Conservation (phyloP, 2,329 filamentous ascomycete genomes). For the Ophiostoma sp. region DNA sequence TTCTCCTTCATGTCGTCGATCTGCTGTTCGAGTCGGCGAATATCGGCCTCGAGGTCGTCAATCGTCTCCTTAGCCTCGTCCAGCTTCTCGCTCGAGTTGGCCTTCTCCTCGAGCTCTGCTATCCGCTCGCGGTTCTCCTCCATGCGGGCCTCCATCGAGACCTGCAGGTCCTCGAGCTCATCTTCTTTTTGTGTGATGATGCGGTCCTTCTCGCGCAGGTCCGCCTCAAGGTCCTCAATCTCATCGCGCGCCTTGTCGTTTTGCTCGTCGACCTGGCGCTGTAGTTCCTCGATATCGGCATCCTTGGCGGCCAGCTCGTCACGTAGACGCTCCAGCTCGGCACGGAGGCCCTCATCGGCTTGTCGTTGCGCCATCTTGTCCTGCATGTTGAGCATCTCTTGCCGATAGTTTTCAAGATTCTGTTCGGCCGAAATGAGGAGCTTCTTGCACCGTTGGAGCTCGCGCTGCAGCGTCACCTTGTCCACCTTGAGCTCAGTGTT, state of each 20-base stretch:
- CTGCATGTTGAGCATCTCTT: constrained; percentile 79
- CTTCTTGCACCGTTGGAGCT: constrained; percentile 84
- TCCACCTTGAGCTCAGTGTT: constrained; percentile 96
- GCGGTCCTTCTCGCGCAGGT: constrained; percentile 73
- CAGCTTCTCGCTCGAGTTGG: constrained; percentile 52
- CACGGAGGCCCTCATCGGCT: constrained; percentile 67
- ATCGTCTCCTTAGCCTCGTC: constrained; percentile 60
- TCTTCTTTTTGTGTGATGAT: constrained; percentile 73
- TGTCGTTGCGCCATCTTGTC: constrained; percentile 77
- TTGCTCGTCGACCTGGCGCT: constrained; percentile 57
- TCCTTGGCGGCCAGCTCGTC: constrained; percentile 59
- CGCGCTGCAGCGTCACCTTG: constrained; percentile 83
- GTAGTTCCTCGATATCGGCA: constrained; percentile 61
- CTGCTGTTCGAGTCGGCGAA: constrained; percentile 56
- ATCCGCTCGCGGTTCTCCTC: constrained; percentile 55
- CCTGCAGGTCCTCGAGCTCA: constrained; percentile 56
- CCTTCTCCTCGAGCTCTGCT: constrained; percentile 58
- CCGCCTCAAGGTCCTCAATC: constrained; percentile 72
- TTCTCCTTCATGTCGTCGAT: constrained; percentile 56
- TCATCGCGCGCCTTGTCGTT: constrained; percentile 70
- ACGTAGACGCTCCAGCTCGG: constrained; percentile 59
- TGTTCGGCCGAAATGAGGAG: constrained; percentile 78
- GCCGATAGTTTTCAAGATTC: constrained; percentile 79
- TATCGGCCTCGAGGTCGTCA: constrained; percentile 56
- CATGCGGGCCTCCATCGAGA: constrained; percentile 57